phyloP scores from a whole-genome alignment of 805 yeast genomes.

The Yarrowia deformans region DNA sequence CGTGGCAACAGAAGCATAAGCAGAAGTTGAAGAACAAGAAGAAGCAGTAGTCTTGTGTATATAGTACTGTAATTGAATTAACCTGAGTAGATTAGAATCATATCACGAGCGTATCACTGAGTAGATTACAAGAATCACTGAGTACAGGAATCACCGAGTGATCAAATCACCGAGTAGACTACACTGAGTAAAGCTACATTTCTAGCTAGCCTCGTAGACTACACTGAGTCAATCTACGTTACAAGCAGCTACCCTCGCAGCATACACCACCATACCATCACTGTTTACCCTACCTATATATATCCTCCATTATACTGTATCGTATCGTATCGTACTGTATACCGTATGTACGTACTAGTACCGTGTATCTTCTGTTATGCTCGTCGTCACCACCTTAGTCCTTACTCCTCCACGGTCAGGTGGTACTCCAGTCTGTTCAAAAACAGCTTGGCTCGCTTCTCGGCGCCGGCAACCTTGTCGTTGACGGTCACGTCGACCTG shows the following conservation, averaged over 20 bases:
- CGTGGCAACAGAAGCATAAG: conserved; percentile 38
- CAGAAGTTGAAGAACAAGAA: conserved; percentile 24
- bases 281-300: conserved; percentile 16
- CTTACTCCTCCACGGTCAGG: conserved; percentile 42
- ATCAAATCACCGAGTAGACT: too few species aligned
- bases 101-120: background rate
- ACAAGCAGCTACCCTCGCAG: too few species aligned
- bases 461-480: conserved; percentile 51
- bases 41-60: conserved; percentile 10
- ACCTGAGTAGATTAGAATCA: too few species aligned
- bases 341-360: too few species aligned
- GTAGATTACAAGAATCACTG: too few species aligned
- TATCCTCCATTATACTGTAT: conserved; percentile 9
- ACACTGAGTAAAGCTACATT: too few species aligned
- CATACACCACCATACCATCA: too few species aligned
- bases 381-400: too few species aligned
- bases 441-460: conserved; percentile 55
- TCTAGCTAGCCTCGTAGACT: too few species aligned
- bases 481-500: conserved; percentile 48
- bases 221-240: too few species aligned
- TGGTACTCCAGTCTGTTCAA: conserved; percentile 48
- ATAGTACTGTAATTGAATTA: background rate
- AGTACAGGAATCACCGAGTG: too few species aligned
- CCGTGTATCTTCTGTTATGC: background rate
- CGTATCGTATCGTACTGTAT: background rate